These are phyloP conservation scores for Colletotrichum scovillei DNA, from an alignment of 2,329 filamentous ascomycete species.

Conservation along the genomic window DNA sequence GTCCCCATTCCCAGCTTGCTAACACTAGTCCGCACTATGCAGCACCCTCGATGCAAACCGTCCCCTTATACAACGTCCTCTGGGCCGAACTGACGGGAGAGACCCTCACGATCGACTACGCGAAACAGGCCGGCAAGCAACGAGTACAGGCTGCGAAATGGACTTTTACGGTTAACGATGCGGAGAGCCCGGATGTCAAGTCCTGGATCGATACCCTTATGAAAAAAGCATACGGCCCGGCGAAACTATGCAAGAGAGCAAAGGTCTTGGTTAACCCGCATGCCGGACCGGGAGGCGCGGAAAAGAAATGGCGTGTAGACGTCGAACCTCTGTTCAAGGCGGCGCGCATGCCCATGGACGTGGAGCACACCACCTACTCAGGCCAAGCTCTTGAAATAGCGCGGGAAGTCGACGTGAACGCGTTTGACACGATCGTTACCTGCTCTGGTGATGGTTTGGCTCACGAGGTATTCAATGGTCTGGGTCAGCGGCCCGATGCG, in stretches of 20 bases:
- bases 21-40: neutral
- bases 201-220: conserved; percentile 75
- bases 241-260: conserved; percentile 78
- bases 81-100: conserved; percentile 76
- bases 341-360: conserved; percentile 80
- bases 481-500: conserved; percentile 82
- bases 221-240: conserved; percentile 74
- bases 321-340: conserved; percentile 87
- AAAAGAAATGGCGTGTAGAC: conserved; percentile 78
- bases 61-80: conserved; percentile 86
- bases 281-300: conserved; percentile 82
- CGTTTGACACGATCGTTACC: conserved; percentile 86
- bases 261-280: conserved; percentile 94
- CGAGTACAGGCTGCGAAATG: conserved; percentile 71
- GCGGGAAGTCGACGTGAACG: conserved; percentile 79
- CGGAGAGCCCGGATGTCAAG: conserved; percentile 58
- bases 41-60: conserved; percentile 46
- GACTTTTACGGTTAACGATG: conserved; percentile 58
- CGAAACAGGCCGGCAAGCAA: conserved; percentile 68
- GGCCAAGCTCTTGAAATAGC: conserved; percentile 86
- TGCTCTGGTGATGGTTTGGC: conserved; percentile 93
- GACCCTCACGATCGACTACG: conserved; percentile 79
- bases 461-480: conserved; percentile 94
- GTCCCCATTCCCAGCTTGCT: neutral
- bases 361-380: conserved; percentile 75